These are phyloP conservation scores for Paramyrothecium roridum DNA, from an alignment of 2,329 filamentous ascomycete species.

Conservation along the genomic window DNA sequence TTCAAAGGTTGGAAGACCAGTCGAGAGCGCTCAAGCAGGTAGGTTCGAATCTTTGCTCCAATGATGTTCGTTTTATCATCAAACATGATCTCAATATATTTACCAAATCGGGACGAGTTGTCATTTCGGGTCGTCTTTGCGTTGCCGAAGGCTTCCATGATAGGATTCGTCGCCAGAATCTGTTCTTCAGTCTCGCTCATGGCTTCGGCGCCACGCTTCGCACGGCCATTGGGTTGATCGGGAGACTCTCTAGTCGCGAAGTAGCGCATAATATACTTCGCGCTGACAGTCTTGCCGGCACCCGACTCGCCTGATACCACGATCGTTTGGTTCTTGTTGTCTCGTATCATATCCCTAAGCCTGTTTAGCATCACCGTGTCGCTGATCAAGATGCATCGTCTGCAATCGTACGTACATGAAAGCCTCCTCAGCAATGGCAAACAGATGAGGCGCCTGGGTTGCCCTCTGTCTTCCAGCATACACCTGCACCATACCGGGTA, in stretches of 20 bases:
- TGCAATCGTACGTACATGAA: conserved; percentile 68
- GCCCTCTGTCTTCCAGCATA: conserved; percentile 96
- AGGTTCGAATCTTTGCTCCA: conserved; percentile 94
- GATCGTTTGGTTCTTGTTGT: conserved; percentile 94
- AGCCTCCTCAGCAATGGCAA: conserved; percentile 97
- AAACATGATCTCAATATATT: conserved; percentile 99
- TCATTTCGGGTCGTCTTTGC: conserved; percentile 99
- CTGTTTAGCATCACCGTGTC: not conserved
- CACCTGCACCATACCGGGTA: conserved; percentile 99
- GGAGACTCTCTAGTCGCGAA: conserved; percentile 96
- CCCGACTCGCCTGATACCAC: conserved; percentile 99
- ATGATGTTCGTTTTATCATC: conserved; percentile 94
- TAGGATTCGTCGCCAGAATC: conserved; percentile 95
- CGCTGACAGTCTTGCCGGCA: conserved; percentile 97
- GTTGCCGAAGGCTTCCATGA: conserved; percentile 99
- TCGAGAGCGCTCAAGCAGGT: conserved; percentile 90
- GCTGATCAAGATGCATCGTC: not conserved
- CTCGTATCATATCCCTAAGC: conserved; percentile 90
- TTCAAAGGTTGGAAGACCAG: conserved; percentile 96
- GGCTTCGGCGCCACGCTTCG: conserved; percentile 69
- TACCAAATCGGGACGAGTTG: conserved; percentile 97
- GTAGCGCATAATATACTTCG: conserved; percentile 99
- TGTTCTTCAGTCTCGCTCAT: conserved; percentile 99
- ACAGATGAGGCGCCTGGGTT: conserved; percentile 95
- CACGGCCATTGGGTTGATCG: conserved; percentile 75